phyloP scores from a whole-genome alignment of 75 land plant species.

The Pinus tabuliformis region DNA sequence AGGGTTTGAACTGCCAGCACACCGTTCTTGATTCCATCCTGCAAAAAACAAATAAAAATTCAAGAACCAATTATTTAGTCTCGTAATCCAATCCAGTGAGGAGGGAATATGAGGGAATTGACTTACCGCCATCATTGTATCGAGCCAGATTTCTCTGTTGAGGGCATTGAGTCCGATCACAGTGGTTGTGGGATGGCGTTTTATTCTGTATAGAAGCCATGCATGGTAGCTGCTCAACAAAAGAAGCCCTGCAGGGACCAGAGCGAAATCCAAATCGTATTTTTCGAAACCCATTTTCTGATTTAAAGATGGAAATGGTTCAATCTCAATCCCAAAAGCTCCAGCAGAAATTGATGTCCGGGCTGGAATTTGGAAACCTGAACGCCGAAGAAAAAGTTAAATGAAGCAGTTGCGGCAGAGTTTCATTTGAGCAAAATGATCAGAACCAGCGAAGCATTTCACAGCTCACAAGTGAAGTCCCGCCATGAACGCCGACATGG shows the following conservation, averaged over 20 bases:
- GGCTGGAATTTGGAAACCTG: too few species aligned
- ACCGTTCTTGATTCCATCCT: constrained; percentile 68
- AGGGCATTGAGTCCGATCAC: constrained; percentile 78
- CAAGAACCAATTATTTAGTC: neutral
- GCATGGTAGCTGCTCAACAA: constrained; percentile 53
- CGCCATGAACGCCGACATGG: too few species aligned
- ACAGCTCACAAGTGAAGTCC: too few species aligned
- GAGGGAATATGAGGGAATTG: neutral
- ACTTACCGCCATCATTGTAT: constrained; percentile 76
- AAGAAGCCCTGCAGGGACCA: constrained; percentile 61
- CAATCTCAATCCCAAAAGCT: too few species aligned
- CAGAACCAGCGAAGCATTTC: too few species aligned
- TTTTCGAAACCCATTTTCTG: constrained; percentile 3
- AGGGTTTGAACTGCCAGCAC: constrained; percentile 74
- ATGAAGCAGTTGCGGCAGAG: too few species aligned
- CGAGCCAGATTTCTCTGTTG: constrained; percentile 70
- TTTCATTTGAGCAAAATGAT: too few species aligned
- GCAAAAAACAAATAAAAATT: neutral
- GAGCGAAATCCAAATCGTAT: constrained; percentile 35
- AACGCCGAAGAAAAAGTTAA: too few species aligned
- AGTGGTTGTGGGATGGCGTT: constrained; percentile 48
- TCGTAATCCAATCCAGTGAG: neutral
- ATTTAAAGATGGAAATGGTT: too few species aligned
- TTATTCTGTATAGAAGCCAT: constrained; percentile 47
- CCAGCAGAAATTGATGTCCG: too few species aligned